Conservation (phyloP, 179 eudicot genomes). For the Silene coronaria region DNA sequence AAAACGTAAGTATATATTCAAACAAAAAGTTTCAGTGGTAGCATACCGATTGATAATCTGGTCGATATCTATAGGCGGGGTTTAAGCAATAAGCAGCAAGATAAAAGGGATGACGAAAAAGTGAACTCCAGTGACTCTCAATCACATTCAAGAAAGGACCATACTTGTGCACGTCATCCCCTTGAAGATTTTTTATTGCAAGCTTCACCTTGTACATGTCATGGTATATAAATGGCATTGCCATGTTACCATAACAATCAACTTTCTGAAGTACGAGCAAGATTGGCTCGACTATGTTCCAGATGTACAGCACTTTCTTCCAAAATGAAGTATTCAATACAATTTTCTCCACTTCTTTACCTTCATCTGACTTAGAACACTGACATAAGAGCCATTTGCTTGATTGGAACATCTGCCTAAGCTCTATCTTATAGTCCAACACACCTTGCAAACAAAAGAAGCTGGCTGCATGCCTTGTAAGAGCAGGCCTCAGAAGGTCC, state of each 20-base stretch:
- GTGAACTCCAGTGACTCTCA: constrained; percentile 62
- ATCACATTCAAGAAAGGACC: constrained; percentile 74
- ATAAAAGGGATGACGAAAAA: constrained; percentile 67
- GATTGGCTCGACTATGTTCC: constrained; percentile 72
- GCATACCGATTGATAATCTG: constrained; percentile 69
- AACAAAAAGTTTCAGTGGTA: constrained; percentile 10
- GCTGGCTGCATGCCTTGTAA: constrained; percentile 60
- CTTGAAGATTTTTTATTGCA: constrained; percentile 55
- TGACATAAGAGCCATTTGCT: constrained; percentile 69
- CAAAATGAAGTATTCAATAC: constrained; percentile 70
- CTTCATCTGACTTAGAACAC: constrained; percentile 66
- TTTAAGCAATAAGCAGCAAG: constrained; percentile 85
- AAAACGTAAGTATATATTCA: background rate
- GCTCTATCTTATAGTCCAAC: constrained; percentile 55
- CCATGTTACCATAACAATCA: constrained; percentile 49
- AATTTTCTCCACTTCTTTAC: constrained; percentile 75
- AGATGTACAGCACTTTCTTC: constrained; percentile 72
- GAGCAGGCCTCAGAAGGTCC: constrained; percentile 71
- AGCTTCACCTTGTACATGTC: constrained; percentile 74
- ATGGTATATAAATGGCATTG: constrained; percentile 76
- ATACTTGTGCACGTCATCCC: constrained; percentile 69
- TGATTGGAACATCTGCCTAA: constrained; percentile 76
- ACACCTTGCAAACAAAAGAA: constrained; percentile 63
- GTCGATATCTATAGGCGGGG: constrained; percentile 75
- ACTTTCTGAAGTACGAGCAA: constrained; percentile 65